Evolutionary conservation across 2,329 filamentous ascomycete genomes (phyloP), one percentile per base, ranked within the genome.

Genomic region (Stylonectria norvegica): DNA sequence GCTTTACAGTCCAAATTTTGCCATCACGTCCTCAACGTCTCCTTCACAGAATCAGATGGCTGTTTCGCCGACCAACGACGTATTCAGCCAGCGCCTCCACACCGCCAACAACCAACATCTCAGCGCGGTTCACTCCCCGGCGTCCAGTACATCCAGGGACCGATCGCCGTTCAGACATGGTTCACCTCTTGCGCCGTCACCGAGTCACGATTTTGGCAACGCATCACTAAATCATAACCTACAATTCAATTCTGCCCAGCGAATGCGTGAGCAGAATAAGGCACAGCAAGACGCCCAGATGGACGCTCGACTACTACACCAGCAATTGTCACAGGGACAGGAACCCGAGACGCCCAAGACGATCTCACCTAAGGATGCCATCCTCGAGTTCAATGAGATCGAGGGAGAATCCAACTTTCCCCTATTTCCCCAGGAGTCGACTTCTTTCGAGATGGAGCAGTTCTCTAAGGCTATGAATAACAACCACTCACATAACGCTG

Each of bases 301-400:
- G 29, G 81, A 83, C 43, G 75, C 74, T 0, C 66, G 67, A 37
- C 59, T 67, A 8, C 49, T 69, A 14, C 68, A 67, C 29, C 65
- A 71, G 15, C 68, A 72, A 23, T 56, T 72, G 47, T 50, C 37
- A 48, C 61, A 41, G 57, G 66, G 48, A 53, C 50, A 67, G 19
- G 64, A 74, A 32, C 68, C 71, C 1, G 63, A 72, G 5, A 75
- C 74, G 0, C 75, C 84, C n/a, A 87, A 88, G 64, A 95, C 91
- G 0, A 95, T 98, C 33, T 97, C 91, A 2, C 93, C 91, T 17
- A 94, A 95, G 67, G 91, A 97, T 57, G 87, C 90, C 2, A 68
- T 95, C 44, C 68, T 96, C 35, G 90, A 96, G 45, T 95, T 90
- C 60, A 79, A 84, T 46, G 88, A 93, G 27, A 65, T 72, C 0